phyloP scores from a whole-genome alignment of 352 stramenopile species.

The Phytophthora syringae region DNA sequence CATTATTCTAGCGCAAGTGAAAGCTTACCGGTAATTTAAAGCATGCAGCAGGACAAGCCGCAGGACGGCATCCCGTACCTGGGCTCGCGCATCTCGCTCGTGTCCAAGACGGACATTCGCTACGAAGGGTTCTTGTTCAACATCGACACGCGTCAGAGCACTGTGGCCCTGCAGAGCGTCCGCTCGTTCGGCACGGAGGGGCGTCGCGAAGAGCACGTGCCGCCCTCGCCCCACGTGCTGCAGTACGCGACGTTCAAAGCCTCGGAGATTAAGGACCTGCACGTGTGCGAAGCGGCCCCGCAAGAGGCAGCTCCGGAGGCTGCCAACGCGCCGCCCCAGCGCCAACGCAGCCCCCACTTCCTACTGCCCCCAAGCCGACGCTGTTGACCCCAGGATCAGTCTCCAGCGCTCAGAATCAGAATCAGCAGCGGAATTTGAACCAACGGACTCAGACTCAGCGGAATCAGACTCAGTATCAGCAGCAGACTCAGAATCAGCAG shows the following conservation, averaged over 20 bases:
- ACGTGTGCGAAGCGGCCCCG: constrained; percentile 76
- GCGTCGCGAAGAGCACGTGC: constrained; percentile 74
- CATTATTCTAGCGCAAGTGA: no score
- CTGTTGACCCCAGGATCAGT: constrained; percentile 66
- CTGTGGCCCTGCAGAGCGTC: constrained; percentile 81
- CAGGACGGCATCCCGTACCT: constrained; percentile 81
- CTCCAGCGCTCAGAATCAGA: constrained; percentile 40
- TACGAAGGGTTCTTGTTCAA: constrained; percentile 90
- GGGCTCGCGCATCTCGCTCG: constrained; percentile 80
- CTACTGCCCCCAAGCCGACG: constrained; percentile 40
- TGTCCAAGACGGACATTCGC: constrained; percentile 90
- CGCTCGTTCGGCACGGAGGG: constrained; percentile 87
- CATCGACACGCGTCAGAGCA: constrained; percentile 86
- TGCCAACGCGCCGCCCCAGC: constrained; percentile 19
- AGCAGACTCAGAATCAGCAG: constrained; percentile 12
- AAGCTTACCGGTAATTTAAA: no score
- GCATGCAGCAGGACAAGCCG: constrained; percentile 47
- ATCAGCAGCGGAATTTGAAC: constrained; percentile 24
- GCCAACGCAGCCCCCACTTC: neutral
- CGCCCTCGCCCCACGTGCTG: constrained; percentile 74
- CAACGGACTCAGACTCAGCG: constrained; percentile 19
- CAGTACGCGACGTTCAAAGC: constrained; percentile 87
- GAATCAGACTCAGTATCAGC: constrained; percentile 4
- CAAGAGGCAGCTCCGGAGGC: constrained; percentile 29
- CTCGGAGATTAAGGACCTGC: constrained; percentile 86